These are phyloP conservation scores for Fusarium pseudocircinatum DNA, from an alignment of 2,329 filamentous ascomycete genomes.

Conservation along the genomic window DNA sequence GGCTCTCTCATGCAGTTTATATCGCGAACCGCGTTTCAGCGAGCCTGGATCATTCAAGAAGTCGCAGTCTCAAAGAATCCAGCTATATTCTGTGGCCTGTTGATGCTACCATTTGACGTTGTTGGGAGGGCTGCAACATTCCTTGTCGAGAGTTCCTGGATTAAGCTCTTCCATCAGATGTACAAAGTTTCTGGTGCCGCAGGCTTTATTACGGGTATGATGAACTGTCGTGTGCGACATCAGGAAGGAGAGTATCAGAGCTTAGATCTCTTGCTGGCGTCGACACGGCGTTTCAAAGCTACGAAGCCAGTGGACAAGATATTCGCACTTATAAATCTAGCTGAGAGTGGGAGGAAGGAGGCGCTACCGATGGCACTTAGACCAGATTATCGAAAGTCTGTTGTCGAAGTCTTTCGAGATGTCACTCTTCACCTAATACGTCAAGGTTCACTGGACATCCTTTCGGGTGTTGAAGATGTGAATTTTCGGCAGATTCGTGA, in stretches of 20 bases:
- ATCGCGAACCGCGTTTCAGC: background rate
- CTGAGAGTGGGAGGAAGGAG: background rate
- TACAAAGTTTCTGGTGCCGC: background rate
- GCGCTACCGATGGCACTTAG: fast-evolving
- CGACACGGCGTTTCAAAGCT: background rate
- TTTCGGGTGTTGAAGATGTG: background rate
- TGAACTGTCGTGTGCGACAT: background rate
- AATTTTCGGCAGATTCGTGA: background rate
- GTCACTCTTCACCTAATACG: background rate
- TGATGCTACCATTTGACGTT: background rate
- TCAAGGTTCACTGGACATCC: background rate
- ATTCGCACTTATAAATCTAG: background rate
- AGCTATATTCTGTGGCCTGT: background rate
- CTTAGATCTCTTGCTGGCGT: background rate
- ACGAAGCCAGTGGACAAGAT: background rate
- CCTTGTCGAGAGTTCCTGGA: background rate
- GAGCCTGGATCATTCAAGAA: background rate
- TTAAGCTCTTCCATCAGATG: background rate
- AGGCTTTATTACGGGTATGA: background rate
- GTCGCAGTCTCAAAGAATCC: background rate
- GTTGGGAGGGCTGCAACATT: background rate
- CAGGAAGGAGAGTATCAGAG: background rate
- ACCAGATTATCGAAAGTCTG: background rate
- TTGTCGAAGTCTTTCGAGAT: background rate
- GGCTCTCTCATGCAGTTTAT: background rate